These are phyloP conservation scores for Naganishia friedmannii DNA, from an alignment of 768 basidiomycete genomes.

Conservation along the genomic window DNA sequence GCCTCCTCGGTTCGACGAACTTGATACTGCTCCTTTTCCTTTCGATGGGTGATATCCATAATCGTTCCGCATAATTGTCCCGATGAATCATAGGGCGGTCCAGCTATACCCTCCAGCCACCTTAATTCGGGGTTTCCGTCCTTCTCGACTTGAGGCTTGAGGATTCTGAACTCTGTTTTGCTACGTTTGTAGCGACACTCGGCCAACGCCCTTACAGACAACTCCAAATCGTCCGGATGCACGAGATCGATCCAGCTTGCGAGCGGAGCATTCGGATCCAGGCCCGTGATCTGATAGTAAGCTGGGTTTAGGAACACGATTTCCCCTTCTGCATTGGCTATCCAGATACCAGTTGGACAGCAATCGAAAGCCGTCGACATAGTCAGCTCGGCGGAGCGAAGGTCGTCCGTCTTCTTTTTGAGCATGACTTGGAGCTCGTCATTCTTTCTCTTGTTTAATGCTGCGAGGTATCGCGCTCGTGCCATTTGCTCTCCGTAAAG, in stretches of 20 bases:
- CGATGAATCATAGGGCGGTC: conserved; percentile 11
- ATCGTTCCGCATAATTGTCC: conserved; percentile 26
- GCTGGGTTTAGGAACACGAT: conserved; percentile 25
- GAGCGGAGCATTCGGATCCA: neutral
- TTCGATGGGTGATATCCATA: conserved; percentile 24
- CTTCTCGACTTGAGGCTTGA: neutral
- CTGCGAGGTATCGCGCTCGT: conserved; percentile 33
- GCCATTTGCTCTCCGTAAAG: conserved; percentile 32
- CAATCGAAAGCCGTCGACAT: conserved; percentile 29
- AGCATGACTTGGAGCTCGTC: conserved; percentile 32
- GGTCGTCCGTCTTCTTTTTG: conserved; percentile 30
- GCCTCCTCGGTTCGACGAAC: conserved; percentile 27
- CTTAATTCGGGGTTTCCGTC: conserved; percentile 1
- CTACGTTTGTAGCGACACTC: neutral
- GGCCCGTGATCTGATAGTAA: conserved; percentile 9
- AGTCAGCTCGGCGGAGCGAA: conserved; percentile 18
- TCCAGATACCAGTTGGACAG: conserved; percentile 29
- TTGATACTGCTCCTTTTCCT: conserved; percentile 29
- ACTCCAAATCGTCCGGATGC: conserved; percentile 28
- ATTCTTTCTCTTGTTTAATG: conserved; percentile 32
- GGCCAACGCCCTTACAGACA: neutral
- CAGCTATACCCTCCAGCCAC: conserved; percentile 22
- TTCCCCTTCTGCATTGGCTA: conserved; percentile 5
- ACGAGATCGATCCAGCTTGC: conserved; percentile 23
- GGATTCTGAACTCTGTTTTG: conserved; percentile 22